Percentiles rank a stretch among this genome's conserved stretches.
Evolutionary conservation across 805 yeast species (phyloP).

Genomic region (Debaryomyces prosopidis): DNA sequence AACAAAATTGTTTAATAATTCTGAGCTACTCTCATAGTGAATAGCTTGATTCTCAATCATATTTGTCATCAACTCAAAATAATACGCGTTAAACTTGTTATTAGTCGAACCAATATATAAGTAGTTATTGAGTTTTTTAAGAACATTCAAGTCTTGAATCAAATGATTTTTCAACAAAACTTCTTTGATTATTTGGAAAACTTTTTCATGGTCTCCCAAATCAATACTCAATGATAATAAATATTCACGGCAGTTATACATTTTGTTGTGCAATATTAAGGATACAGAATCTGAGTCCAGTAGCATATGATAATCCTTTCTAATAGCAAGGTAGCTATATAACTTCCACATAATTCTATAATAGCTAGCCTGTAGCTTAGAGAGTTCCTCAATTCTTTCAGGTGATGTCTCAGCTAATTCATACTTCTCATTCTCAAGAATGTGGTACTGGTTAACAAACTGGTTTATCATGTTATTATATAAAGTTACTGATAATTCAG

Average conservation of each 20-base stretch:
- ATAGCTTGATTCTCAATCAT: conserved; percentile 35
- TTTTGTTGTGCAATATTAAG: conserved; percentile 6
- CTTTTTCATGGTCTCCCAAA: conserved; percentile 31
- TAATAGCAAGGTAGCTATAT: conserved; percentile 33
- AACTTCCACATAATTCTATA: conserved; percentile 29
- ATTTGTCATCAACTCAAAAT: conserved; percentile 32
- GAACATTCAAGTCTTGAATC: conserved; percentile 26
- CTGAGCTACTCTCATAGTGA: conserved; percentile 19
- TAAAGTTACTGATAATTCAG: conserved; percentile 31
- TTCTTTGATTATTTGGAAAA: conserved; percentile 38
- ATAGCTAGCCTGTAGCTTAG: conserved; percentile 10
- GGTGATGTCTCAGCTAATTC: background rate
- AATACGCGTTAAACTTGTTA: conserved; percentile 22
- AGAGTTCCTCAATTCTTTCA: conserved; percentile 3
- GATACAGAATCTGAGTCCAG: conserved; percentile 1
- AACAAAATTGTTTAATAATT: conserved; percentile 27
- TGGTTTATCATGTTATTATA: conserved; percentile 32
- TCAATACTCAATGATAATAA: conserved; percentile 33
- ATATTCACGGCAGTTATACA: conserved; percentile 24
- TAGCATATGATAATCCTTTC: conserved; percentile 32
- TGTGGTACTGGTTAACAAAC: conserved; percentile 21
- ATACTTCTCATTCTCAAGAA: conserved; percentile 10
- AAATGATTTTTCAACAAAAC: conserved; percentile 30
- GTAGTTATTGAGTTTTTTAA: conserved; percentile 30
- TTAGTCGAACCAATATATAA: conserved; percentile 25